Evolutionary conservation across 495 filamentous ascomycete species (phyloP), one percentile per base, ranked within the genome.

Genomic region (Penicillium cataractarum): DNA sequence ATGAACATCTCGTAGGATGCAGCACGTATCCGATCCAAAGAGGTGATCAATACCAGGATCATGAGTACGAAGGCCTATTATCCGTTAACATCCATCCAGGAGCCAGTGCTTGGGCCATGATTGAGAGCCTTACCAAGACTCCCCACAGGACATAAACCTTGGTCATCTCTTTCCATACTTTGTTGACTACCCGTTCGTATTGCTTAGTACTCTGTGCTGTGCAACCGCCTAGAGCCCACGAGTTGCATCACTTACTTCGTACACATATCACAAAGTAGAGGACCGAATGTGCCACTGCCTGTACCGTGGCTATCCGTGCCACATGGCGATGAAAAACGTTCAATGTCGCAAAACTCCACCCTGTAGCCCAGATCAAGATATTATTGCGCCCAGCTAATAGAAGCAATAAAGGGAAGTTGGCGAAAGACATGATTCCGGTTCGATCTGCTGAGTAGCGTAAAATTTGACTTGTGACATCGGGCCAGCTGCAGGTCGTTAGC

Each of bases 311-410:
- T 7, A 85, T 75, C 56, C 82, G 74, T 4, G 84, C 84, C 29
- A 84, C 74, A 78, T 83, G 82, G 17, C 83, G 82, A 73, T 86
- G 84, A 32, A 86, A 83, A 2, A 83, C 66, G 49, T 83, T 82
- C 64, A 84, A 85, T 0, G 76, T 83, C 1, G 80, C 73, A 62
- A 83, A 83, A 37, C 76, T 80, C 82, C 83, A 86, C 0, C 83
- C 81, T 0, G 83, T 86, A 10, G 81, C 67, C 83, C 81, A 84
- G 2, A 83, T 65, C 35, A 86, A 74, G 17, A 85, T 77, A 56
- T 86, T 86, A 63, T 85, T 87, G 32, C 84, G 79, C 3, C 78
- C 78, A 3, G 77, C 76, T 52, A 86, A 85, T 2, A 86, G 66
- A 71, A 81, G 82, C 26, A 84, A 22, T 3, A 86, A 65, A 0